Conservation (phyloP, 2,329 filamentous ascomycete species). For the Diaporthe destruens region DNA sequence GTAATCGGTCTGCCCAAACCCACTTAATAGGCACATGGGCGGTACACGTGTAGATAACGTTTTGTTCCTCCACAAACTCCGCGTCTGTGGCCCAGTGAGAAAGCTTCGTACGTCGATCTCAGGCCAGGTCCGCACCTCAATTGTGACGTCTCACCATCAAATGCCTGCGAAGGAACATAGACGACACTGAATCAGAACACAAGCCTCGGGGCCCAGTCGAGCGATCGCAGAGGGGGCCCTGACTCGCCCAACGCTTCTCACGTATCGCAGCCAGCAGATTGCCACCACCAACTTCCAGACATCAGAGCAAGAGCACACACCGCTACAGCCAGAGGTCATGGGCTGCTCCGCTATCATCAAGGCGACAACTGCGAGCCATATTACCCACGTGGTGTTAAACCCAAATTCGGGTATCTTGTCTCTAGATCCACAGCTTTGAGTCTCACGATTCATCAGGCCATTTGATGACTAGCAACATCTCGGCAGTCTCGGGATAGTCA, state of each 20-base stretch:
- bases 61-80: not conserved
- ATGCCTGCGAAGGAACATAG: not conserved
- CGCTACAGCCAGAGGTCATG: not conserved
- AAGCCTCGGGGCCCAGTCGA: conserved; percentile 9
- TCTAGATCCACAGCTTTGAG: not conserved
- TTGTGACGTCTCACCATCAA: not conserved
- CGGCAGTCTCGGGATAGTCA: conserved; percentile 11
- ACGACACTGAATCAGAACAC: conserved; percentile 20
- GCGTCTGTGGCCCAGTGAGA: not conserved
- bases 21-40: not conserved
- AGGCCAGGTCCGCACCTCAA: not conserved
- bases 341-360: not conserved
- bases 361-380: too few relatives aligned
- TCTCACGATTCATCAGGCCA: not conserved
- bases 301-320: not conserved
- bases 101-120: not conserved
- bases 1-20: not conserved
- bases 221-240: conserved; percentile 8
- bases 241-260: not conserved
- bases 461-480: not conserved
- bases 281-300: not conserved
- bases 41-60: not conserved
- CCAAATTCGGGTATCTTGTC: not conserved
- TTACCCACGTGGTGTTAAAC: not conserved
- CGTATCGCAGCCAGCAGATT: not conserved